Percentiles rank a stretch among this genome's conserved stretches.
phyloP scores from a whole-genome alignment of 306 rosid species.

The Castanea sativa region DNA sequence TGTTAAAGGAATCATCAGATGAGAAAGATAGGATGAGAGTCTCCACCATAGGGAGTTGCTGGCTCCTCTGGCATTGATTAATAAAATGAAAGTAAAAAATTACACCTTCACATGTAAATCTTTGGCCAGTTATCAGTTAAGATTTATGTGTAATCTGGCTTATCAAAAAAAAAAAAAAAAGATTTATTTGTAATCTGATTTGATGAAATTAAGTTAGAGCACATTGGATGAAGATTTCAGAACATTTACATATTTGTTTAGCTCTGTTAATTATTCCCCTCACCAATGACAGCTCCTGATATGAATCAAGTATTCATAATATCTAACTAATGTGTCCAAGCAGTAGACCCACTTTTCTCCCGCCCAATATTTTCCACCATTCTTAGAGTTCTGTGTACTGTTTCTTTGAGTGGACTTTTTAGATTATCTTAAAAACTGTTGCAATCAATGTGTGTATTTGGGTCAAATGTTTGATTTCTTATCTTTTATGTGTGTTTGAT shows the following conservation, averaged over 20 bases:
- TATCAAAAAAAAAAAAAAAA: too few relatives aligned
- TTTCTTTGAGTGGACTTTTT: not conserved
- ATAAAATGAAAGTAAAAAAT: not conserved
- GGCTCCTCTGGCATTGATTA: not conserved
- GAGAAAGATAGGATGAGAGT: not conserved
- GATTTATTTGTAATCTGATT: too few relatives aligned
- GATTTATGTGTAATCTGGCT: not conserved
- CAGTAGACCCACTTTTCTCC: not conserved
- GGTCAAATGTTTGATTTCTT: not conserved
- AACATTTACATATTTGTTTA: not conserved
- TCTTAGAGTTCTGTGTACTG: not conserved
- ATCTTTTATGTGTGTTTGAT: constrained; percentile 15
- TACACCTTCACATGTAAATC: not conserved
- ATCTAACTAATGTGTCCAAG: not conserved
- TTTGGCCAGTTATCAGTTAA: not conserved
- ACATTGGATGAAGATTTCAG: not conserved
- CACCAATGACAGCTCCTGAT: not conserved
- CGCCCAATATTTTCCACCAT: not conserved
- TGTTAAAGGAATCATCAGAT: not conserved
- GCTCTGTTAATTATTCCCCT: not conserved
- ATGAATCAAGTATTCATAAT: not conserved
- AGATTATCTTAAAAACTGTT: not conserved
- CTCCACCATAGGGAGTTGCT: not conserved
- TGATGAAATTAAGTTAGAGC: too few relatives aligned
- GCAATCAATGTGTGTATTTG: not conserved